Evolutionary conservation across 2,329 filamentous ascomycete genomes (phyloP).

Genomic region (Talaromyces rugulosus): DNA sequence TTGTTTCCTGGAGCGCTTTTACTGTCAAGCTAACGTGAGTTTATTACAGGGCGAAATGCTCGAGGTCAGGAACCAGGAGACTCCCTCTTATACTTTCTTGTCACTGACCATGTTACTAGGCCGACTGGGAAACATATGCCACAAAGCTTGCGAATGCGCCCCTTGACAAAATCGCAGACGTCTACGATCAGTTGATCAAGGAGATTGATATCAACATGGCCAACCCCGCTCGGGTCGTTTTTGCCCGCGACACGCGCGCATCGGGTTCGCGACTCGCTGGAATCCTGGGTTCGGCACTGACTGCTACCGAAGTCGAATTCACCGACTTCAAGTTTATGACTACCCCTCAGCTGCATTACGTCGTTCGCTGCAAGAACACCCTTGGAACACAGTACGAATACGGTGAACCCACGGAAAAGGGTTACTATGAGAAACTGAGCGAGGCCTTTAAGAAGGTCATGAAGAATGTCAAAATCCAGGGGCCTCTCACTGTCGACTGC

Average conservation of each 20-base stretch:
- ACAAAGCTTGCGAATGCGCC: conserved; percentile 84
- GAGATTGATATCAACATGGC: conserved; percentile 71
- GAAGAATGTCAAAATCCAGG: conserved; percentile 68
- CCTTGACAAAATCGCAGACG: conserved; percentile 68
- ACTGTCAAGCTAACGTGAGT: conserved; percentile 14
- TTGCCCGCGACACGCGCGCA: conserved; percentile 86
- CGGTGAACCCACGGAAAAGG: conserved; percentile 80
- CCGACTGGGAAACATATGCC: conserved; percentile 85
- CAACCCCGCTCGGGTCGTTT: conserved; percentile 73
- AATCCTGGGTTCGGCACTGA: conserved; percentile 74
- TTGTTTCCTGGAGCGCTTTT: not conserved
- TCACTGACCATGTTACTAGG: conserved; percentile 32
- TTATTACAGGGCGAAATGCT: conserved; percentile 77
- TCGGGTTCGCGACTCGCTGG: conserved; percentile 80
- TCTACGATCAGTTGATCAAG: conserved; percentile 71
- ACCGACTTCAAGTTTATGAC: conserved; percentile 88
- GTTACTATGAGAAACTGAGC: conserved; percentile 91
- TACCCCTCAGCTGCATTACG: conserved; percentile 96
- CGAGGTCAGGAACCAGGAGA: conserved; percentile 55
- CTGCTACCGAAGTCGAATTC: conserved; percentile 68
- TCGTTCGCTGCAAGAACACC: conserved; percentile 92
- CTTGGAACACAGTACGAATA: conserved; percentile 82
- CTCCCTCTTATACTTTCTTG: conserved; percentile 18
- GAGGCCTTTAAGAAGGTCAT: conserved; percentile 81
- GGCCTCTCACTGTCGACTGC: conserved; percentile 80